phyloP scores from a whole-genome alignment of 2,329 filamentous ascomycete species.

The Geosmithia morbida region DNA sequence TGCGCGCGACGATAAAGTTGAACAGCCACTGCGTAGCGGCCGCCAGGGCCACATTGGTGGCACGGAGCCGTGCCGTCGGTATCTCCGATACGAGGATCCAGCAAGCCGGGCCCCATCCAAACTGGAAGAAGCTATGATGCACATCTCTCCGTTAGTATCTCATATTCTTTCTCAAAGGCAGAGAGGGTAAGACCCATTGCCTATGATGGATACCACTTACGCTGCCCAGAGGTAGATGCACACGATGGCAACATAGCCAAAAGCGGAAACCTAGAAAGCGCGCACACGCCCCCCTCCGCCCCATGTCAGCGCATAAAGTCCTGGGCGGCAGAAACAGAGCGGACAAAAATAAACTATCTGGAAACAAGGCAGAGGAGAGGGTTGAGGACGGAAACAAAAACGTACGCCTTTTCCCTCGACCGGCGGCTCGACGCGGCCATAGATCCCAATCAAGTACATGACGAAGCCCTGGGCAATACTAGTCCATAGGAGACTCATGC shows the following conservation, averaged over 20 bases:
- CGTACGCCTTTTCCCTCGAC: conserved; percentile 35
- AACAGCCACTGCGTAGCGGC: conserved; percentile 61
- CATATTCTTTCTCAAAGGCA: neutral
- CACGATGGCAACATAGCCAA: conserved; percentile 56
- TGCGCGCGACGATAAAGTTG: conserved; percentile 57
- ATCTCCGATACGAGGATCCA: conserved; percentile 62
- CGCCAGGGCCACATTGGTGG: conserved; percentile 52
- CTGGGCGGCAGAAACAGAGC: neutral
- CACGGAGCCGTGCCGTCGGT: conserved; percentile 49
- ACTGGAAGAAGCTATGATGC: conserved; percentile 42
- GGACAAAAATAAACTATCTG: neutral
- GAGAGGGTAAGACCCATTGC: neutral
- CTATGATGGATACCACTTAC: conserved; percentile 9
- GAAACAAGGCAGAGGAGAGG: neutral
- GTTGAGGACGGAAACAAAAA: conserved; percentile 13
- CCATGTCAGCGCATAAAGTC: too few species aligned
- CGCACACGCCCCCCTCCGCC: too few species aligned
- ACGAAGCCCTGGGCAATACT: conserved; percentile 44
- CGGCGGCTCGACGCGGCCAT: conserved; percentile 48
- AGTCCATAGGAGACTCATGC: conserved; percentile 47
- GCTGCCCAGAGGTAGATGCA: conserved; percentile 60
- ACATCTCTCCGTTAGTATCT: neutral
- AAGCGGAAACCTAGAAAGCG: conserved; percentile 31
- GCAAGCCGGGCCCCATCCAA: conserved; percentile 56
- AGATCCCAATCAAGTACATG: conserved; percentile 61